phyloP scores from a whole-genome alignment of 495 filamentous ascomycete species.

The Penicillium tannophilum region DNA sequence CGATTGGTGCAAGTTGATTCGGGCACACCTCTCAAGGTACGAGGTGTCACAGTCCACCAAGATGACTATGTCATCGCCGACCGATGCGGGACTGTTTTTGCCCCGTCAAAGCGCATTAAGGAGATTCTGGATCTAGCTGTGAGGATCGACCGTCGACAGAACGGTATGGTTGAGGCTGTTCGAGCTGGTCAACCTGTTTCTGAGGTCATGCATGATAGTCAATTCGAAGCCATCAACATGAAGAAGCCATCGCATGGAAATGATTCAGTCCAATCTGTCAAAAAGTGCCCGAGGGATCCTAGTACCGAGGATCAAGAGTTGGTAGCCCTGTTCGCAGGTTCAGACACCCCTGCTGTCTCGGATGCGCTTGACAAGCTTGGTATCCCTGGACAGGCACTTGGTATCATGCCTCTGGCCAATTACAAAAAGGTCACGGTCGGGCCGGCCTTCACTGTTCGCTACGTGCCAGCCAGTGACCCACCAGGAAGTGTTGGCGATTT shows the following conservation, averaged over 20 bases:
- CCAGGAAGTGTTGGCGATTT: constrained; percentile 27
- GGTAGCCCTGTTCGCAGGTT: constrained; percentile 21
- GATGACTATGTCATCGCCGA: constrained; percentile 29
- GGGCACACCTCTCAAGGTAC: constrained; percentile 18
- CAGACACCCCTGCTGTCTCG: constrained; percentile 26
- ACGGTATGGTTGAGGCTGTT: constrained; percentile 21
- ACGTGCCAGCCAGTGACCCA: constrained; percentile 25
- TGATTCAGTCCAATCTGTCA: background rate
- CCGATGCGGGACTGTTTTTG: constrained; percentile 22
- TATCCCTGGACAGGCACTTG: constrained; percentile 22
- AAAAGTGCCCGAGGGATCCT: constrained; percentile 12
- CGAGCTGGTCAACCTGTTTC: constrained; percentile 18
- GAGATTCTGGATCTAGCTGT: constrained; percentile 18
- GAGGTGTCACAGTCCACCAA: constrained; percentile 21
- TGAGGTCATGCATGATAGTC: constrained; percentile 26
- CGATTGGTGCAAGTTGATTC: constrained; percentile 21
- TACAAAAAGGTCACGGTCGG: constrained; percentile 24
- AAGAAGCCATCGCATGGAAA: background rate
- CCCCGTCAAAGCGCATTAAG: constrained; percentile 20
- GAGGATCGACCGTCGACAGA: constrained; percentile 21
- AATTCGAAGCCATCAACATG: constrained; percentile 21
- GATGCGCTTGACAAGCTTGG: constrained; percentile 30
- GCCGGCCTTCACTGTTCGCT: constrained; percentile 26
- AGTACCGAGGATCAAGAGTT: constrained; percentile 23
- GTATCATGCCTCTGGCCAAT: constrained; percentile 24